phyloP scores from a whole-genome alignment of 108 stramenopile species.

The Ochromonas danica region DNA sequence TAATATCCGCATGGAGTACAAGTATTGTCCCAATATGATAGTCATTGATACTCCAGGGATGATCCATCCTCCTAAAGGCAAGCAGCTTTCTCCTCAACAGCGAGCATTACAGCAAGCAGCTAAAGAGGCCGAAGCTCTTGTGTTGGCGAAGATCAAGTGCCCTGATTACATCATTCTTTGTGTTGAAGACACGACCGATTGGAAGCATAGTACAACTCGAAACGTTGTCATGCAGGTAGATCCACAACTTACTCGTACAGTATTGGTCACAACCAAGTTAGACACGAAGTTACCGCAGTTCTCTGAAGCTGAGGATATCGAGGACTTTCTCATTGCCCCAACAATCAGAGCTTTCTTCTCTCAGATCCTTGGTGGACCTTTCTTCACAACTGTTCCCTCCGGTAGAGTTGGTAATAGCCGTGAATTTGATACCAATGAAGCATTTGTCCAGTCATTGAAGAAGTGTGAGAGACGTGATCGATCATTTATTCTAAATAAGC shows the following conservation, averaged over 20 bases:
- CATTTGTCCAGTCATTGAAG: conserved; percentile 45
- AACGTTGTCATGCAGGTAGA: conserved; percentile 69
- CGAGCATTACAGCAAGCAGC: conserved; percentile 70
- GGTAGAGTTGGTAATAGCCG: conserved; percentile 69
- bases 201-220: conserved; percentile 82
- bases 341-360: conserved; percentile 69
- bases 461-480: background rate
- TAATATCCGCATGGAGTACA: conserved; percentile 87
- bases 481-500: background rate
- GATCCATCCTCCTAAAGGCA: conserved; percentile 65
- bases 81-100: conserved; percentile 65
- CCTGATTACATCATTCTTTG: conserved; percentile 85
- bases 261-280: conserved; percentile 84
- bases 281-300: conserved; percentile 91
- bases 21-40: conserved; percentile 89
- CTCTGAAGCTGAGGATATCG: conserved; percentile 70
- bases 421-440: conserved; percentile 68
- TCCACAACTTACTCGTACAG: conserved; percentile 81
- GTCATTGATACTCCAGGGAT: conserved; percentile 88
- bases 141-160: conserved; percentile 75
- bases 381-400: conserved; percentile 84
- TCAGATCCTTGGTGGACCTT: conserved; percentile 81
- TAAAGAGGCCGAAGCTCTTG: conserved; percentile 77
- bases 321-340: conserved; percentile 72
- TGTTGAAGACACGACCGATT: conserved; percentile 88